These are phyloP conservation scores for Pelargonium fulgidum DNA, from an alignment of 441 rosid species.

Conservation along the genomic window DNA sequence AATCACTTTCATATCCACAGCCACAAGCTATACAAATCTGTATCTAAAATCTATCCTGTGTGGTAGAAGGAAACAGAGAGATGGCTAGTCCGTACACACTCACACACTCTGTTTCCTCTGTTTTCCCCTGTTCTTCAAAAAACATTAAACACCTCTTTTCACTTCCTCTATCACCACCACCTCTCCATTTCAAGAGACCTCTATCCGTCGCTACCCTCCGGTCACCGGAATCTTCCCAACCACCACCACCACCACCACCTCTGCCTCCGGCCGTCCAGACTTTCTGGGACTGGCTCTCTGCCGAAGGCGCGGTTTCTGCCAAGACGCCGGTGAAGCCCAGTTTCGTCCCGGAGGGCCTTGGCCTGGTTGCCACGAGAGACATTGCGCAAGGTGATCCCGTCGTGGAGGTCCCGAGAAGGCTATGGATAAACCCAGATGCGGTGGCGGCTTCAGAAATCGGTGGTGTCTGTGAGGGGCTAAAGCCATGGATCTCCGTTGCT, in stretches of 20 bases:
- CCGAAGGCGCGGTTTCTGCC: slow-evolving; percentile 52
- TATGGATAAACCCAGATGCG: slow-evolving; percentile 86
- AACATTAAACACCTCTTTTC: slow-evolving; percentile 28
- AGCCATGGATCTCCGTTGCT: slow-evolving; percentile 87
- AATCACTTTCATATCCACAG: not conserved
- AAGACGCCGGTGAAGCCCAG: slow-evolving; percentile 60
- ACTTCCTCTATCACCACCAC: not conserved
- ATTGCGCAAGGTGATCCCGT: slow-evolving; percentile 75
- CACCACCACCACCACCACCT: slow-evolving; percentile 13
- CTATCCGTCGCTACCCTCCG: slow-evolving; percentile 25
- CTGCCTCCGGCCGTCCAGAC: slow-evolving; percentile 33
- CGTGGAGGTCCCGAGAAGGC: slow-evolving; percentile 74
- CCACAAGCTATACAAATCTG: slow-evolving; percentile 5
- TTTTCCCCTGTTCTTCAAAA: slow-evolving; percentile 25
- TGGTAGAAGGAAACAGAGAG: slow-evolving; percentile 4
- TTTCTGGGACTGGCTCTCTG: slow-evolving; percentile 83
- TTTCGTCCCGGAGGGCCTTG: slow-evolving; percentile 62
- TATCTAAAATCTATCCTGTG: not conserved
- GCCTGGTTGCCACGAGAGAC: slow-evolving; percentile 68
- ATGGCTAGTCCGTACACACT: slow-evolving; percentile 24
- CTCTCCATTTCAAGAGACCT: slow-evolving; percentile 18
- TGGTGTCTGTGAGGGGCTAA: slow-evolving; percentile 56
- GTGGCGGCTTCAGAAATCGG: slow-evolving; percentile 81
- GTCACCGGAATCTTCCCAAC: slow-evolving; percentile 2
- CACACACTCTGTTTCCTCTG: slow-evolving; percentile 16